Conservation (phyloP, 106 monocot species). For the Amphibolis antarctica region DNA sequence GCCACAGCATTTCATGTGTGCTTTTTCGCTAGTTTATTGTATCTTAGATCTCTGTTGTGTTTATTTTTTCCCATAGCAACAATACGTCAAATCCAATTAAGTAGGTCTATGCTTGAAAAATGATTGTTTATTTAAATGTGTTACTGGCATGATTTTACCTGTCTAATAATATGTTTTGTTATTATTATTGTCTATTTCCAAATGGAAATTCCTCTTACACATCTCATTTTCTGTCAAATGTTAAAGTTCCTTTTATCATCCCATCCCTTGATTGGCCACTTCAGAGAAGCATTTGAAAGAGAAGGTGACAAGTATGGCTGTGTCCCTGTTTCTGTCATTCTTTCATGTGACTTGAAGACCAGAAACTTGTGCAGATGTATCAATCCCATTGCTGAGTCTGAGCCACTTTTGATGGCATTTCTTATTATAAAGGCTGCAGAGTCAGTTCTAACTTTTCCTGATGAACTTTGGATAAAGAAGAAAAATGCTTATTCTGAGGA, state of each 20-base stretch:
- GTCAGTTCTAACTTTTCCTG: conserved; percentile 24
- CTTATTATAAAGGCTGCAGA: conserved; percentile 52
- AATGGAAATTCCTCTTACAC: conserved; percentile 4
- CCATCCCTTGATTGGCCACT: conserved; percentile 72
- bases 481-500: conserved; percentile 29
- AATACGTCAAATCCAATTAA: no score
- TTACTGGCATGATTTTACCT: not conserved
- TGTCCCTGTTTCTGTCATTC: conserved; percentile 58
- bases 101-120: no score
- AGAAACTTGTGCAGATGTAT: conserved; percentile 62
- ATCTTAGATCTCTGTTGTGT: no score
- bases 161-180: not conserved
- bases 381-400: conserved; percentile 51
- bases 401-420: conserved; percentile 40
- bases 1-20: no score
- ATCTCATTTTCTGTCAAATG: conserved; percentile 12
- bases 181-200: not conserved
- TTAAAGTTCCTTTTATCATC: conserved; percentile 56
- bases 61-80: no score
- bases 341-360: conserved; percentile 56
- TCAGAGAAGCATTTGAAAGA: conserved; percentile 50
- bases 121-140: no score
- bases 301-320: conserved; percentile 28
- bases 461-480: conserved; percentile 43
- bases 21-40: no score